A percentile compares a stretch with the other conserved stretches of the same genome.
Evolutionary conservation across 2,329 filamentous ascomycete species (phyloP).

Genomic region (Exophiala alcalophila): DNA sequence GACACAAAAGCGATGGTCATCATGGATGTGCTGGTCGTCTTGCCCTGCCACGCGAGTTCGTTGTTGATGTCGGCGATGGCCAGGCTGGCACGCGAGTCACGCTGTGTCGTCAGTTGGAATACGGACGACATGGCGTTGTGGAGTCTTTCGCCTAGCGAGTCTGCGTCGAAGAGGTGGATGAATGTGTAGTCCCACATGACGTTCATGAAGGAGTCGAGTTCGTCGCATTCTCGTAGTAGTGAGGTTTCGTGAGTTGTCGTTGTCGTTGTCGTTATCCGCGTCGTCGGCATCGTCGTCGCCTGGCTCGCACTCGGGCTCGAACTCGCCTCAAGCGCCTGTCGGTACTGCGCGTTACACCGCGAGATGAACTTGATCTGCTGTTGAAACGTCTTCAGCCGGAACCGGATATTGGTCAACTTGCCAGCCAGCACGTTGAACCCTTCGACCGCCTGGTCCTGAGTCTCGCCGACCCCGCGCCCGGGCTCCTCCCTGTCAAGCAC

Average conservation of each 20-base stretch:
- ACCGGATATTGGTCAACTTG: slow-evolving; percentile 26
- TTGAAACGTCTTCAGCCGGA: slow-evolving; percentile 22
- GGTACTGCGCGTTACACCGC: slow-evolving; percentile 19
- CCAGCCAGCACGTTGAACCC: slow-evolving; percentile 23
- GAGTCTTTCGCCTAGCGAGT: slow-evolving; percentile 23
- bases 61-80: slow-evolving; percentile 27
- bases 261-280: no score
- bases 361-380: slow-evolving; percentile 26
- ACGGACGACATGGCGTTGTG: slow-evolving; percentile 24
- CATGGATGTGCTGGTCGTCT: slow-evolving; percentile 24
- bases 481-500: slow-evolving; percentile 16
- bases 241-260: no score
- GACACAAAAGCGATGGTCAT: slow-evolving; percentile 24
- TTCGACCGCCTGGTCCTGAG: slow-evolving; percentile 23
- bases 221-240: slow-evolving; percentile 17
- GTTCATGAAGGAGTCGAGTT: slow-evolving; percentile 21
- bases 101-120: slow-evolving; percentile 21
- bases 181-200: slow-evolving; percentile 24
- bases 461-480: slow-evolving; percentile 13
- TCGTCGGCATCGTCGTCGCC: no score
- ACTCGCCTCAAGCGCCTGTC: slow-evolving; percentile 5
- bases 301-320: no score
- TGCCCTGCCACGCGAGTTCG: slow-evolving; percentile 26
- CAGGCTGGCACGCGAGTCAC: slow-evolving; percentile 23
- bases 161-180: slow-evolving; percentile 25